Base-by-base conservation (phyloP, 306 rosid genomes). In the Geum urbanum region DNA sequence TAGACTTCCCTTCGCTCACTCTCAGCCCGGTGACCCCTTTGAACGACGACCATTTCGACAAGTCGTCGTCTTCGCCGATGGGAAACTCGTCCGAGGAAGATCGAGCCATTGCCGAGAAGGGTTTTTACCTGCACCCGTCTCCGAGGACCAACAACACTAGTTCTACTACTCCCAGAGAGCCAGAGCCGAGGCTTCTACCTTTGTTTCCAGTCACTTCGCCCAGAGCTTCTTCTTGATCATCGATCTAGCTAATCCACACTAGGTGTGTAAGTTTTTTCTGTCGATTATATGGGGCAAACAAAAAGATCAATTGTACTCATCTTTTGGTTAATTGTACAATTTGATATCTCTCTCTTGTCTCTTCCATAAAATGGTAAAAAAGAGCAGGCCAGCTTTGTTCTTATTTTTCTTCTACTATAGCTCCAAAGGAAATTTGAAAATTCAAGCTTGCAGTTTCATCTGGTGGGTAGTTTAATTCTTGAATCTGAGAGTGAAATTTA, bases 1-100 rank as follows among this genome's bases (percentile, higher is more conserved):
- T 94, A 0, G 89, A 89, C 19, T 94, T 94, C 4, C 97, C 97
- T 9, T 83, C 99, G 7, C 97, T 94, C 40, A 84, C 88, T 44
- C 96, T 94, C 16, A 88, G 96, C 76, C 99, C 99, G 44, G 95
- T 94, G 3, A 94, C 97, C 35, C 97, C 99, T 9, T 81, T 91
- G 50, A 84, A 72, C 62, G 85, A 88, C 45, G 91, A 90, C 82
- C 85, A 88, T 4, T 90, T 90, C 43, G 89, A 86, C 70, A 89
- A 92, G 62, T 83, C 89, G 12, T 49, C 74, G 1, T 72, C 86
- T 27, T 89, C 98, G 24, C 95, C 97, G 50, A 69, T 89, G 39
- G 92, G 92, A n/a, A 89, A 84, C 35, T 94, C 99, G 1, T 84
- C 89, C 16, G 96, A 89, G 79, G 99, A 94, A 52, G 99, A 94